Evolutionary conservation across 2,329 filamentous ascomycete genomes (phyloP), one percentile per base, ranked within the genome.

Genomic region (Hirsutella rhossiliensis): DNA sequence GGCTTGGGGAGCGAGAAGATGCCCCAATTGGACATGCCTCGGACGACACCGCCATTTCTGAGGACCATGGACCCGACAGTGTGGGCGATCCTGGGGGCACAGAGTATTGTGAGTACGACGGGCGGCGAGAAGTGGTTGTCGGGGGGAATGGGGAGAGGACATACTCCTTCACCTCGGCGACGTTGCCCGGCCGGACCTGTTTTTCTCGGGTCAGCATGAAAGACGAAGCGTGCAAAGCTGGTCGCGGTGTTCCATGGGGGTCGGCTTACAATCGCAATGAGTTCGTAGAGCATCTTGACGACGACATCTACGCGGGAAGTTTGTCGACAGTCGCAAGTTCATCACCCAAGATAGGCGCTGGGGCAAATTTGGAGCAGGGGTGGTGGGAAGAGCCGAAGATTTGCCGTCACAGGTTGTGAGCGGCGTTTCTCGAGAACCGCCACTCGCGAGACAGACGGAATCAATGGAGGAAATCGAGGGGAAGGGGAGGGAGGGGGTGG

Each of bases 131-230:
- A 27, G 23, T 27, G 23, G 23, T 27, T 9, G 23, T 27, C 23
- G 23, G 23, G 23, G 23, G 5, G 23, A 9, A 9, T 7, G 23
- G 23, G 7, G 23, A 23, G 23, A 23, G 23, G 7, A 70, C 76
- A 54, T 80, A 96, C 88, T 97, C 90, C 79, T 90, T 94, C 58
- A 96, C 89, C 75, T 97, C 90, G 61, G 75, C 71, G 61, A 96
- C 70, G 67, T 80, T 90, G 73, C 87, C 87, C 54, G 88, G 87
- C 60, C 92, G 90, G 70, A 94, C 88, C 92, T 97, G 61, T 17
- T 41, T 37, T 11, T 11, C 11, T 5, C 15, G 29, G 37, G 30
- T 58, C 54, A 58, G 52, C 30, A 41, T 28, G n/a, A 3, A 11
- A 19, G 20, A 37, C 19, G 8, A 23, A 20, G 8, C 11, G n/a